Evolutionary conservation across 768 basidiomycete genomes (phyloP).

Genomic region (Pisolithus orientalis): DNA sequence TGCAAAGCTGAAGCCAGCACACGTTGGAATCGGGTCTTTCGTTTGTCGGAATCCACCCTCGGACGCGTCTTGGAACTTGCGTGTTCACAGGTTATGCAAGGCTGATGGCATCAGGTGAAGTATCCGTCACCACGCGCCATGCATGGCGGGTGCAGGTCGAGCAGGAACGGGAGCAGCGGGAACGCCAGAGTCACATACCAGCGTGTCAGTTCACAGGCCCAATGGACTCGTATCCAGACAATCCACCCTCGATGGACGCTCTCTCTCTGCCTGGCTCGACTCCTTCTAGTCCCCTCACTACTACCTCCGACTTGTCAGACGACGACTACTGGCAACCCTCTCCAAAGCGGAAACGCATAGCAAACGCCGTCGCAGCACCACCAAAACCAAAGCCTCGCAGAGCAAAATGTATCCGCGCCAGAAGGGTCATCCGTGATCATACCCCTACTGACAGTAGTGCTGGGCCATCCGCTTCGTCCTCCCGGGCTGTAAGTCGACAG

Average conservation of each 20-base stretch:
- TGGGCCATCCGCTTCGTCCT: slow-evolving; percentile 30
- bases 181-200: background rate
- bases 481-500: slow-evolving; percentile 41
- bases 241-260: slow-evolving; percentile 11
- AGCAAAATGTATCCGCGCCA: slow-evolving; percentile 12
- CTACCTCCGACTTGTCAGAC: background rate
- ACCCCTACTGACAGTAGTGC: slow-evolving; percentile 22
- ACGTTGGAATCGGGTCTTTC: no score
- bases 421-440: slow-evolving; percentile 19
- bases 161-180: background rate
- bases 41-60: background rate
- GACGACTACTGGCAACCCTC: slow-evolving; percentile 12
- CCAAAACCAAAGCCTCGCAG: background rate
- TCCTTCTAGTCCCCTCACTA: slow-evolving; percentile 13
- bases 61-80: background rate
- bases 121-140: slow-evolving; percentile 24
- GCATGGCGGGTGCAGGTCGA: slow-evolving; percentile 23
- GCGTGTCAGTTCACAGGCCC: slow-evolving; percentile 3
- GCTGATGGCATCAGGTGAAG: slow-evolving; percentile 13
- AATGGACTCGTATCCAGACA: slow-evolving; percentile 14
- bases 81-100: background rate
- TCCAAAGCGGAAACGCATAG: slow-evolving; percentile 17
- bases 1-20: no score
- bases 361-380: slow-evolving; percentile 3
- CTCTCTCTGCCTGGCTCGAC: slow-evolving; percentile 13